These are phyloP conservation scores for Phoenix roebelenii DNA, from an alignment of 176 grass and related monocot species.

Conservation along the genomic window DNA sequence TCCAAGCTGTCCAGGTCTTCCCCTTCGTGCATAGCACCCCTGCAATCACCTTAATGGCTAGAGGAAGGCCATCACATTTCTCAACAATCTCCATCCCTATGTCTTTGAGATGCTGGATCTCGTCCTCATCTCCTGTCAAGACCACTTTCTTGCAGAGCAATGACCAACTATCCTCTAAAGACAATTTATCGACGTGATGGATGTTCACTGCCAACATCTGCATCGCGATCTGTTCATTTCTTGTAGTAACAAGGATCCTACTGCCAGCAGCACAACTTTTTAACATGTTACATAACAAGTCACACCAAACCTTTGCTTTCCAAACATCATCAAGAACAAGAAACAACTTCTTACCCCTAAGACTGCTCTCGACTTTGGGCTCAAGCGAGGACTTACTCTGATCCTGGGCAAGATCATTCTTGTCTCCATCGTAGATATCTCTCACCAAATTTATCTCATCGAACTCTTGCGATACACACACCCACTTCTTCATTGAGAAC, in stretches of 20 bases:
- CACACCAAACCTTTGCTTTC: constrained; percentile 35
- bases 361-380: not conserved
- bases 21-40: constrained; percentile 33
- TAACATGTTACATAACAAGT: constrained; percentile 27
- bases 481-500: too few species aligned
- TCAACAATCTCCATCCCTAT: constrained; percentile 30
- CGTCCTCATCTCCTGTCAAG: constrained; percentile 7
- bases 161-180: constrained; percentile 29
- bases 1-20: too few species aligned
- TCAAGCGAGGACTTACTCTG: not conserved
- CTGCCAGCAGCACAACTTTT: constrained; percentile 26
- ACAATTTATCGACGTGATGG: constrained; percentile 36
- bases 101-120: constrained; percentile 20
- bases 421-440: constrained; percentile 2
- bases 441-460: constrained; percentile 4
- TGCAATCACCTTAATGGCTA: constrained; percentile 44
- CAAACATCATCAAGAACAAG: constrained; percentile 56
- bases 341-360: constrained; percentile 36
- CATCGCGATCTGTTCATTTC: constrained; percentile 20
- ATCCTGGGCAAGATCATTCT: constrained; percentile 1
- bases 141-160: constrained; percentile 31
- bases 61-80: constrained; percentile 41
- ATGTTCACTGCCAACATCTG: constrained; percentile 39
- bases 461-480: too few species aligned
- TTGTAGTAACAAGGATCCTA: constrained; percentile 46